phyloP scores from a whole-genome alignment of 176 grass and related monocot genomes.

The Aegilops bicornis region DNA sequence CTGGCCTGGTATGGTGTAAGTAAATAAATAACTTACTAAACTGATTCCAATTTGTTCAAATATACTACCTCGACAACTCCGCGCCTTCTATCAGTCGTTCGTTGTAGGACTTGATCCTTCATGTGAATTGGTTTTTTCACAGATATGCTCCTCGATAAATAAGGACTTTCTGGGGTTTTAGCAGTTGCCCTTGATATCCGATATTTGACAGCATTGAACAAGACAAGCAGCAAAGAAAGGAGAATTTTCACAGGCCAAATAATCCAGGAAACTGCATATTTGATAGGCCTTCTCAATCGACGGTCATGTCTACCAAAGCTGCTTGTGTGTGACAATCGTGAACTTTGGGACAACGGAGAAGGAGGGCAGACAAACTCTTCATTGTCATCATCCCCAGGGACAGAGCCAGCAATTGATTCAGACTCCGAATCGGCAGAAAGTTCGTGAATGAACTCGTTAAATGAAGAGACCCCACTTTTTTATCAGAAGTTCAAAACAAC shows the following conservation, averaged over 20 bases:
- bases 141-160: constrained; percentile 28
- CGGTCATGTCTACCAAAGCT: constrained; percentile 71
- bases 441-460: constrained; percentile 92
- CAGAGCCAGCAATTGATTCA: constrained; percentile 60
- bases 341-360: constrained; percentile 80
- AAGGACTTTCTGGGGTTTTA: constrained; percentile 31
- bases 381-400: constrained; percentile 71
- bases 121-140: constrained; percentile 50
- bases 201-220: constrained; percentile 62
- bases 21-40: not conserved
- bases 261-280: constrained; percentile 76
- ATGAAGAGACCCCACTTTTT: constrained; percentile 87
- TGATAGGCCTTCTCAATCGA: constrained; percentile 52
- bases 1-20: not conserved
- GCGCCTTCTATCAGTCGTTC: constrained; percentile 79
- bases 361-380: constrained; percentile 59
- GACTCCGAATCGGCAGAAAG: constrained; percentile 77
- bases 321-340: constrained; percentile 67
- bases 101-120: constrained; percentile 81
- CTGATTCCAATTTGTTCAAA: not conserved
- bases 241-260: constrained; percentile 71
- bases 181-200: constrained; percentile 37
- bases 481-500: constrained; percentile 24
- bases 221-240: constrained; percentile 49
- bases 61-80: constrained; percentile 86